phyloP scores from a whole-genome alignment of 2,329 filamentous ascomycete species.

The Colletotrichum euphorbiae region DNA sequence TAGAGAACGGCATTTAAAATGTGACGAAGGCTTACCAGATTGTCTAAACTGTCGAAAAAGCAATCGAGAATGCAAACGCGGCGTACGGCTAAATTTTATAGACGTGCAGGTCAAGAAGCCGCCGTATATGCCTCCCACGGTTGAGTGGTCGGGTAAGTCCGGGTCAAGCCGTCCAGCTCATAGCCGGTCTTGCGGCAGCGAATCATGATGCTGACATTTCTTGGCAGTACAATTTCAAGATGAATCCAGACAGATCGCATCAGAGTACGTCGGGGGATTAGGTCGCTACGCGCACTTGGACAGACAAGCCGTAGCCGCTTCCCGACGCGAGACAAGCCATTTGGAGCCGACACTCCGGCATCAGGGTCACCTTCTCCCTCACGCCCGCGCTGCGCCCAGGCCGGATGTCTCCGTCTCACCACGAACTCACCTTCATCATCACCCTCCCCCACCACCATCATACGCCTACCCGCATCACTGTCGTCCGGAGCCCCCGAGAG shows the following conservation, averaged over 20 bases:
- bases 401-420: constrained; percentile 32
- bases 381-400: constrained; percentile 21
- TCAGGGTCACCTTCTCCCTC: constrained; percentile 40
- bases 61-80: constrained; percentile 85
- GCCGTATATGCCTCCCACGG: constrained; percentile 69
- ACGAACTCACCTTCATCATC: constrained; percentile 24
- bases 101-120: constrained; percentile 81
- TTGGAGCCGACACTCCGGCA: constrained; percentile 45
- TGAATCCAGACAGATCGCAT: constrained; percentile 90
- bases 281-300: constrained; percentile 75
- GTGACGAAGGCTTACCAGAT: constrained; percentile 77
- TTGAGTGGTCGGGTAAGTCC: constrained; percentile 72
- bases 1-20: constrained; percentile 89
- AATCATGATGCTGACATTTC: constrained; percentile 1
- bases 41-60: constrained; percentile 90
- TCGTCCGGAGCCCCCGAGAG: constrained; percentile 5
- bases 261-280: constrained; percentile 85
- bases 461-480: constrained; percentile 28
- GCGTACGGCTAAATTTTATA: constrained; percentile 90
- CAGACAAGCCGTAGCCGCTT: constrained; percentile 42
- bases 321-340: constrained; percentile 42
- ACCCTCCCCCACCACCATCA: constrained; percentile 15
- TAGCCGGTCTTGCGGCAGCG: background rate
- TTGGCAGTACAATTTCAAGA: constrained; percentile 82
- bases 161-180: background rate